Evolutionary conservation across 768 basidiomycete genomes (phyloP), one percentile per base, ranked within the genome.

Genomic region (Scleroderma citrinum): DNA sequence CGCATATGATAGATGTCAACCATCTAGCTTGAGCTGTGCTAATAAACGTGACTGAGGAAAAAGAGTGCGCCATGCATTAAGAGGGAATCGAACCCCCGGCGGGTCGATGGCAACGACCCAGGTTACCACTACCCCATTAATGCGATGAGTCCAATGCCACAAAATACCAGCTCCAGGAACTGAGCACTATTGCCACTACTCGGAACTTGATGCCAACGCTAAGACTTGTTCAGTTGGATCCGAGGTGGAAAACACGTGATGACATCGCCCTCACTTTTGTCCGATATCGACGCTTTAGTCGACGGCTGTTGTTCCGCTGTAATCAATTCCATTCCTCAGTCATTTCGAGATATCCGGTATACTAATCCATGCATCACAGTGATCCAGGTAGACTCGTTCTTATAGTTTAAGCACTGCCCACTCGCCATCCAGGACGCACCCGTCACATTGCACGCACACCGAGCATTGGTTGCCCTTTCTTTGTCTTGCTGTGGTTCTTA

Each of bases 21-120:
- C 39, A 21, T 32, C 31, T 13, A 40, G 2, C 36, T n/a, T 7
- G 7, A 37, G 36, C 7, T 14, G 36, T 37, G 13, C 31, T 32
- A 7, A 32, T 32, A 13, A 32, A 32, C 31, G 13, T 7, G 31
- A 13, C 7, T 32, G 31, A 32, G 31, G 7, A 13, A 32, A 7
- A 13, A 32, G 7, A 7, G 13, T 32, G 31, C 7, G 31, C 13
- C 7, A 13, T 80, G 79, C 80, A 81, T 81, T 80, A 82, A 81
- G 78, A 62, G 80, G 79, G 81, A 82, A 83, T 83, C 78, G 80
- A 83, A 83, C 81, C 79, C 81, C 78, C 80, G 81, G 80, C 81
- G 80, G 81, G 78, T 81, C 80, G 61, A 62, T 63, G 61, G 61
- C 61, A 62, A 63, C 61, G 61, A 63, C 61, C 61, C 58, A 63